These are phyloP conservation scores for Phaseolus coccineus DNA, from an alignment of 331 rosid species.

Conservation along the genomic window DNA sequence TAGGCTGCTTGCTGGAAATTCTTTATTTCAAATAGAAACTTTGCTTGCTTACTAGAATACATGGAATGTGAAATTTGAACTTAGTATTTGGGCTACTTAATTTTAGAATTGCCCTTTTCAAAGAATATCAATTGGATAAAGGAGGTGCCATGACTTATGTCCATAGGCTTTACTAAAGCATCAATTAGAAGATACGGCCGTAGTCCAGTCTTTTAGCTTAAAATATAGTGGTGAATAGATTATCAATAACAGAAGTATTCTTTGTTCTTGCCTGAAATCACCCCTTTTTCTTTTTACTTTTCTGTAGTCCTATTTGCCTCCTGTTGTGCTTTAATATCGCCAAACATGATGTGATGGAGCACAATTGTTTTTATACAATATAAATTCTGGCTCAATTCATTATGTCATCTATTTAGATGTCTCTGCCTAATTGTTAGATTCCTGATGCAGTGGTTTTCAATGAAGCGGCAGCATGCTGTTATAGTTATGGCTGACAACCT, in stretches of 20 bases:
- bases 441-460: slow-evolving; percentile 86
- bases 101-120: slow-evolving; percentile 26
- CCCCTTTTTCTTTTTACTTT: not conserved
- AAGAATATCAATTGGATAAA: slow-evolving; percentile 17
- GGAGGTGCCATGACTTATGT: slow-evolving; percentile 33
- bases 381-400: slow-evolving; percentile 11
- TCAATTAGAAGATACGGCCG: not conserved
- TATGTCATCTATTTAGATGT: slow-evolving; percentile 25
- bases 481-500: slow-evolving; percentile 77
- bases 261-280: slow-evolving; percentile 30
- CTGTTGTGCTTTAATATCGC: not conserved
- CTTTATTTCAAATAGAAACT: slow-evolving; percentile 29
- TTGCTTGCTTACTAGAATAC: not conserved
- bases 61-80: slow-evolving; percentile 29
- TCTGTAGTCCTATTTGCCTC: not conserved
- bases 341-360: slow-evolving; percentile 7
- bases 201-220: slow-evolving; percentile 28
- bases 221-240: slow-evolving; percentile 6
- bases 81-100: slow-evolving; percentile 28
- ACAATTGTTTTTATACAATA: not conserved
- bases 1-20: not conserved
- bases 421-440: slow-evolving; percentile 30
- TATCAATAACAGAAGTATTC: not conserved
- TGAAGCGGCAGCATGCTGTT: slow-evolving; percentile 93
- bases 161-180: slow-evolving; percentile 29